A percentile compares a stretch with the other conserved stretches of the same genome.
These are phyloP conservation scores for Nigrograna mackinnonii DNA, from an alignment of 2,329 filamentous ascomycete genomes.

Conservation along the genomic window DNA sequence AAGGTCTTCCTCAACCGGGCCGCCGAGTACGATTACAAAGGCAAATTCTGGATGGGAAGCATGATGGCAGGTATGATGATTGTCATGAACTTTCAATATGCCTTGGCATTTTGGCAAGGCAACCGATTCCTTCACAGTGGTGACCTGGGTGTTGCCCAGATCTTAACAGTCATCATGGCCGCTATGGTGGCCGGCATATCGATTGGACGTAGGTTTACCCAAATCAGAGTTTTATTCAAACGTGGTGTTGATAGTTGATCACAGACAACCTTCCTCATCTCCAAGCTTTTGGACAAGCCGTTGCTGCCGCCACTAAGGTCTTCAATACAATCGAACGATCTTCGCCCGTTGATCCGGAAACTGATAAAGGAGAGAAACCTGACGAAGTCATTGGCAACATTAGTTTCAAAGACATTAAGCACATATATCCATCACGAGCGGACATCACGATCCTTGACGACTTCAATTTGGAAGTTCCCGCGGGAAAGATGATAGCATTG, in stretches of 20 bases:
- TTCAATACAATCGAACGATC: conserved; percentile 88
- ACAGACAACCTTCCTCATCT: conserved; percentile 67
- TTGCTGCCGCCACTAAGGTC: conserved; percentile 88
- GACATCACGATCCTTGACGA: conserved; percentile 88
- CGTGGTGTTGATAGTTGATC: no score
- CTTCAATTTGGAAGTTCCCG: conserved; percentile 78
- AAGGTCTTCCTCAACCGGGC: conserved; percentile 74
- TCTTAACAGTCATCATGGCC: conserved; percentile 85
- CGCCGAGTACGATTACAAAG: conserved; percentile 74
- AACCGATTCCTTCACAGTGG: conserved; percentile 58
- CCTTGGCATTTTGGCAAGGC: conserved; percentile 52
- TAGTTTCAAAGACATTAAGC: conserved; percentile 79
- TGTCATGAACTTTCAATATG: conserved; percentile 75
- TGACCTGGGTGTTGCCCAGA: conserved; percentile 67
- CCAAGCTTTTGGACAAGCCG: conserved; percentile 81
- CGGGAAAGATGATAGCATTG: conserved; percentile 89
- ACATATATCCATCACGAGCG: conserved; percentile 92
- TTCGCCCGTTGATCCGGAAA: conserved; percentile 81
- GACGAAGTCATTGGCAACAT: conserved; percentile 76
- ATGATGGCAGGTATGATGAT: conserved; percentile 87
- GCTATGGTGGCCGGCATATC: conserved; percentile 94
- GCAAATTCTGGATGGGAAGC: conserved; percentile 71
- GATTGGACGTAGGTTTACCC: conserved; percentile 70
- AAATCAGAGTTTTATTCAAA: not conserved
- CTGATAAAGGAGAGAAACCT: conserved; percentile 71